These are phyloP conservation scores for Talaromyces liani DNA, from an alignment of 495 filamentous ascomycete genomes.

Conservation along the genomic window DNA sequence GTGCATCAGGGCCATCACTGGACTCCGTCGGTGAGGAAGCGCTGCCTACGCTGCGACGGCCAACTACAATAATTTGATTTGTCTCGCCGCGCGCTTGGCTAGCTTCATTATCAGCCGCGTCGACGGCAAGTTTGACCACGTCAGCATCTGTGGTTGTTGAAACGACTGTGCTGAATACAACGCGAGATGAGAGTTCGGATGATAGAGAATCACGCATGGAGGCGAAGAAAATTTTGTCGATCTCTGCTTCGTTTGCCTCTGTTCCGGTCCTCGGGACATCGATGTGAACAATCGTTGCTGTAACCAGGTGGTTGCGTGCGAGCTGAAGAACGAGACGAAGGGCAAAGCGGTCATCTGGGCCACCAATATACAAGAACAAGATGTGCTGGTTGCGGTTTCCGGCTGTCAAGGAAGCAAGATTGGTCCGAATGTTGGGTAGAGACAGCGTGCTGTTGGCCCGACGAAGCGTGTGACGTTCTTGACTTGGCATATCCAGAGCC, in stretches of 20 bases:
- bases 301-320: constrained; percentile 64
- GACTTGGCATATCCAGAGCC: constrained; percentile 37
- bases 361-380: constrained; percentile 83
- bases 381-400: constrained; percentile 72
- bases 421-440: constrained; percentile 37
- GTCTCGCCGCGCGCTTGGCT: constrained; percentile 57
- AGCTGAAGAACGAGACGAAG: constrained; percentile 76
- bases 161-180: constrained; percentile 46
- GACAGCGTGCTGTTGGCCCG: constrained; percentile 52
- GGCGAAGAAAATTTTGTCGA: constrained; percentile 55
- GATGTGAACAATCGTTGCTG: constrained; percentile 28
- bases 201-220: constrained; percentile 56
- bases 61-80: constrained; percentile 73
- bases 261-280: constrained; percentile 3
- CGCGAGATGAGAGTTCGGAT: constrained; percentile 45
- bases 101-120: constrained; percentile 49
- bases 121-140: constrained; percentile 25
- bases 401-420: constrained; percentile 37
- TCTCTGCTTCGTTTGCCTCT: constrained; percentile 11
- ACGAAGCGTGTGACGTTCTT: constrained; percentile 38
- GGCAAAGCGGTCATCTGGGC: constrained; percentile 74
- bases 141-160: constrained; percentile 16
- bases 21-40: constrained; percentile 10
- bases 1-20: constrained; percentile 38
- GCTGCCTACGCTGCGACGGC: constrained; percentile 37